These are phyloP conservation scores for Zangia roseola DNA, from an alignment of 768 basidiomycete species.

Conservation along the genomic window DNA sequence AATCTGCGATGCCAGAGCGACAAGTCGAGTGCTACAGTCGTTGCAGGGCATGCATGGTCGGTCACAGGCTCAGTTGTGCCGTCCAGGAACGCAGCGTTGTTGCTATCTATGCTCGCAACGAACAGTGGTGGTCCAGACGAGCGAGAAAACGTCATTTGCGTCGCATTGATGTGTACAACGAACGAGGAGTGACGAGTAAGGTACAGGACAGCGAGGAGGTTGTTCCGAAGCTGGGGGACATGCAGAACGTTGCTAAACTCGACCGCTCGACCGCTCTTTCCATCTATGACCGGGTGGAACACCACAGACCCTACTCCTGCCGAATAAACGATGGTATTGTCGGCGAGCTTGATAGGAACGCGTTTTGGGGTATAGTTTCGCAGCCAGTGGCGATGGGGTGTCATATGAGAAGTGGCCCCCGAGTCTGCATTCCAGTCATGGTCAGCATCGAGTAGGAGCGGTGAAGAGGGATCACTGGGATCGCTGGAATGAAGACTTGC, in stretches of 20 bases:
- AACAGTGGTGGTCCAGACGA: slow-evolving; percentile 1
- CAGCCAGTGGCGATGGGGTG: too few species aligned
- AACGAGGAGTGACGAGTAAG: slow-evolving; percentile 6
- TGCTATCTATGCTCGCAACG: slow-evolving; percentile 4
- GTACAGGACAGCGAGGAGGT: too few species aligned
- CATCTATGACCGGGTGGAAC: slow-evolving; percentile 3
- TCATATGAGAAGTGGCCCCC: too few species aligned
- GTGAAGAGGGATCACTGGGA: too few species aligned
- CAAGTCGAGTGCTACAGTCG: slow-evolving; percentile 8
- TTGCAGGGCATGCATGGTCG: slow-evolving; percentile 2
- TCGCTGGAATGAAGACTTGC: too few species aligned
- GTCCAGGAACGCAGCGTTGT: slow-evolving; percentile 22
- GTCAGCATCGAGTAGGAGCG: too few species aligned
- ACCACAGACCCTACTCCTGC: slow-evolving; percentile 3
- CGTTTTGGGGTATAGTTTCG: too few species aligned
- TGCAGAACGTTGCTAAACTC: slow-evolving; percentile 20
- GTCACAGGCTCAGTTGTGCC: slow-evolving; percentile 2
- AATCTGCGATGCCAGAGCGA: slow-evolving; percentile 30
- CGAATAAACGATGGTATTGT: background rate
- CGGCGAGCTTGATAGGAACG: too few species aligned
- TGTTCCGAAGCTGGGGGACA: slow-evolving; percentile 11
- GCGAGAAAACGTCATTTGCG: background rate
- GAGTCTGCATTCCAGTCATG: too few species aligned
- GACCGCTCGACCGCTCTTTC: slow-evolving; percentile 2
- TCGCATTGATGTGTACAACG: slow-evolving; percentile 4